Evolutionary conservation across 805 yeast genomes (phyloP).

Genomic region (Candida morakotiae): DNA sequence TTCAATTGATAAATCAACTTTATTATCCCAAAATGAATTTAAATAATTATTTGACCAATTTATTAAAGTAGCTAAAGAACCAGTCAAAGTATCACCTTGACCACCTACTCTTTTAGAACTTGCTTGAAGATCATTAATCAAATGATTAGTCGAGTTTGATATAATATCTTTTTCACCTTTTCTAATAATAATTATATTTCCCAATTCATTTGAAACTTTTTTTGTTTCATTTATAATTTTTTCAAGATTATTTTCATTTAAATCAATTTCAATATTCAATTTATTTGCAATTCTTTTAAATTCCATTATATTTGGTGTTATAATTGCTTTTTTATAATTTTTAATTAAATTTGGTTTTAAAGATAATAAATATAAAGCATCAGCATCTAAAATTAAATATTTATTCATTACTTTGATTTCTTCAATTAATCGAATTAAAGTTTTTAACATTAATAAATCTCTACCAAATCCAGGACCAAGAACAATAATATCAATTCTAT

Average conservation of each 20-base stretch:
- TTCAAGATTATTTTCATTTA: slow-evolving; percentile 13
- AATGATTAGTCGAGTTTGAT: slow-evolving; percentile 41
- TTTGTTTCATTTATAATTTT: slow-evolving; percentile 28
- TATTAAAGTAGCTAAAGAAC: slow-evolving; percentile 74
- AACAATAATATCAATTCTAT: slow-evolving; percentile 74
- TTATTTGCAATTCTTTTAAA: slow-evolving; percentile 64
- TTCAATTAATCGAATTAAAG: slow-evolving; percentile 54
- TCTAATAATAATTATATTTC: slow-evolving; percentile 59
- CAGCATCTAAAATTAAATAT: slow-evolving; percentile 89
- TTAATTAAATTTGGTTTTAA: slow-evolving; percentile 50
- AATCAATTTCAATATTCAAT: slow-evolving; percentile 30
- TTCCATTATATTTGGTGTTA: slow-evolving; percentile 91
- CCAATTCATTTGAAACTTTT: slow-evolving; percentile 46
- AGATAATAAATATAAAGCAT: slow-evolving; percentile 69
- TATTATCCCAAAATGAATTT: slow-evolving; percentile 49
- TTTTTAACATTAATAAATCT: slow-evolving; percentile 60
- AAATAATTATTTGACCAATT: slow-evolving; percentile 76
- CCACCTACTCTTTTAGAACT: slow-evolving; percentile 87
- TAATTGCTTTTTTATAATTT: slow-evolving; percentile 55
- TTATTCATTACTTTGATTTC: slow-evolving; percentile 52
- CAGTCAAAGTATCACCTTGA: slow-evolving; percentile 92
- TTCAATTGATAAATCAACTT: slow-evolving; percentile 21
- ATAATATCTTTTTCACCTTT: slow-evolving; percentile 73
- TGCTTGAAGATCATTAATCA: slow-evolving; percentile 52
- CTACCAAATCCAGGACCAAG: slow-evolving; percentile 96